phyloP scores from a whole-genome alignment of 2,329 filamentous ascomycete genomes.

The Phialocephala sp. region DNA sequence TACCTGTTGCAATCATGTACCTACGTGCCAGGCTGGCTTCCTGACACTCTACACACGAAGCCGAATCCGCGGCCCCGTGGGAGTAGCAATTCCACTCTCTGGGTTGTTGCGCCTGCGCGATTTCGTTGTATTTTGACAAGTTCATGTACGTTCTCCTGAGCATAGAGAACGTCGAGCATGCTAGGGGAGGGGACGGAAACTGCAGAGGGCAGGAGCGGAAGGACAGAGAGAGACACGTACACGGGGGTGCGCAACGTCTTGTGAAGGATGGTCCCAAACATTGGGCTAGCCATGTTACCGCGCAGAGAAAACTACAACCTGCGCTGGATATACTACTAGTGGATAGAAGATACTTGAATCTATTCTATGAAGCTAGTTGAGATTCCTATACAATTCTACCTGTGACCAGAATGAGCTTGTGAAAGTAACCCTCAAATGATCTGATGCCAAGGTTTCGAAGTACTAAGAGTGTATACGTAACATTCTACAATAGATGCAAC shows the following conservation, averaged over 20 bases:
- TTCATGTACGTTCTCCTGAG: slow-evolving; percentile 29
- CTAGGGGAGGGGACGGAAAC: slow-evolving; percentile 24
- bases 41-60: slow-evolving; percentile 36
- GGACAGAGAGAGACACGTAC: slow-evolving; percentile 23
- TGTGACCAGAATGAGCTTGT: not conserved
- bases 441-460: not conserved
- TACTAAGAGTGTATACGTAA: no score
- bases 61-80: slow-evolving; percentile 40
- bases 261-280: slow-evolving; percentile 18
- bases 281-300: slow-evolving; percentile 18
- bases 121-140: slow-evolving; percentile 35
- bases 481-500: no score
- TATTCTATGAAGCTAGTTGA: slow-evolving; percentile 12
- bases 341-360: slow-evolving; percentile 28
- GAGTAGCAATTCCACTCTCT: slow-evolving; percentile 12
- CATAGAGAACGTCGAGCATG: slow-evolving; percentile 19
- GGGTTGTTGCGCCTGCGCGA: slow-evolving; percentile 24
- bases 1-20: slow-evolving; percentile 34
- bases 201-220: slow-evolving; percentile 27
- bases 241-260: slow-evolving; percentile 26
- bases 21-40: slow-evolving; percentile 35
- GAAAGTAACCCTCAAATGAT: not conserved
- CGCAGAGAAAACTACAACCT: slow-evolving; percentile 17
- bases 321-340: slow-evolving; percentile 13
- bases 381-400: not conserved